Evolutionary conservation across 2,329 filamentous ascomycete species (phyloP).

Genomic region (Alternaria arborescens): DNA sequence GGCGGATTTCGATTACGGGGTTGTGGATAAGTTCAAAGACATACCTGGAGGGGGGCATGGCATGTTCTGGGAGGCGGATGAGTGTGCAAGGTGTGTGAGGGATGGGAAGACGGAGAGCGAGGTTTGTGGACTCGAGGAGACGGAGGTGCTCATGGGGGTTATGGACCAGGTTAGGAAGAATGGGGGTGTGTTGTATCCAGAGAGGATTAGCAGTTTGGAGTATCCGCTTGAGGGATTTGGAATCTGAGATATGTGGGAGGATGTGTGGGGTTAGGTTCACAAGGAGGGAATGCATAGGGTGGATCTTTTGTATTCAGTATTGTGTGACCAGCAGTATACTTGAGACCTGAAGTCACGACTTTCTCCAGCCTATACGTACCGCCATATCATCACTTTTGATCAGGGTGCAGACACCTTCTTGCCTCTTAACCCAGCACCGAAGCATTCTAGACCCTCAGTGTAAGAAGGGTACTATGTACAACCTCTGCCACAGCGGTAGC

Average conservation of each 20-base stretch:
- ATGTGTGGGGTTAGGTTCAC: background rate
- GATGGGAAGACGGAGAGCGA: conserved; percentile 82
- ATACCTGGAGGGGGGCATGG: conserved; percentile 71
- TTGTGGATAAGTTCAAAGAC: conserved; percentile 54
- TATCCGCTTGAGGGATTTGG: conserved; percentile 38
- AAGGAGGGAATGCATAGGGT: background rate
- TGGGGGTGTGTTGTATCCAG: conserved; percentile 68
- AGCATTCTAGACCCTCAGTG: background rate
- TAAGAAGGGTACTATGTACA: background rate
- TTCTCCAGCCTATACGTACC: background rate
- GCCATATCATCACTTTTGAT: background rate
- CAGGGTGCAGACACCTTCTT: background rate
- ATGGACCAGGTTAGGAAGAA: conserved; percentile 75
- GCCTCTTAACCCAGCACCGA: no score
- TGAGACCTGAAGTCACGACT: background rate
- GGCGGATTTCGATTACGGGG: conserved; percentile 58
- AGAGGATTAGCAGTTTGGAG: conserved; percentile 67
- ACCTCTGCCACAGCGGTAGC: background rate
- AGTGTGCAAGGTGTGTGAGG: conserved; percentile 75
- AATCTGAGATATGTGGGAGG: background rate
- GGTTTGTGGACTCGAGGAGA: conserved; percentile 72
- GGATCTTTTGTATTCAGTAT: background rate
- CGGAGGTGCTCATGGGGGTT: conserved; percentile 82
- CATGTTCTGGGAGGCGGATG: conserved; percentile 90
- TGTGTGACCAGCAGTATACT: background rate